These are phyloP conservation scores for Moesziomyces antarcticus DNA, from an alignment of 1,284 basidiomycete species.

Conservation along the genomic window DNA sequence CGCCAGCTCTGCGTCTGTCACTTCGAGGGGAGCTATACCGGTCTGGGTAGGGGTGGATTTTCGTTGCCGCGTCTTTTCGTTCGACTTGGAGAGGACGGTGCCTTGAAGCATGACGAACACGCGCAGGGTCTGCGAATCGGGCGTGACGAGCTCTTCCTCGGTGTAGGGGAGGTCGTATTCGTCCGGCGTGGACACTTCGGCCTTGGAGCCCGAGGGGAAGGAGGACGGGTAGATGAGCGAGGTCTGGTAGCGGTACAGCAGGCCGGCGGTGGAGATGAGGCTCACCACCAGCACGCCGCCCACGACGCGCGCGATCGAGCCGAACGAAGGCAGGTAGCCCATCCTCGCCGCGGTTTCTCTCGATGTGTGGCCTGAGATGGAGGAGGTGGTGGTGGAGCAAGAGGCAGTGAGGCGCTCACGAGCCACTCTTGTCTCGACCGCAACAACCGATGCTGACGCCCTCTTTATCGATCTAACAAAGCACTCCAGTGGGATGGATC, in stretches of 20 bases:
- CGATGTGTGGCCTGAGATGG: too few relatives aligned
- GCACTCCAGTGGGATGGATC: too few relatives aligned
- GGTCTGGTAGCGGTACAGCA: conserved; percentile 65
- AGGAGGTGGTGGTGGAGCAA: too few relatives aligned
- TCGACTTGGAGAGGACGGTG: conserved; percentile 17
- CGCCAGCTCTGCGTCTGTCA: conserved; percentile 34
- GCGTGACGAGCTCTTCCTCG: conserved; percentile 58
- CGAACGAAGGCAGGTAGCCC: conserved; percentile 43
- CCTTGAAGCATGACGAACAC: conserved; percentile 61
- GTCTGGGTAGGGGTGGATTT: conserved; percentile 39
- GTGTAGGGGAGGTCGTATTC: conserved; percentile 59
- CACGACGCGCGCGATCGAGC: conserved; percentile 38
- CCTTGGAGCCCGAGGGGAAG: conserved; percentile 61
- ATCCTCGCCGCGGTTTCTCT: conserved; percentile 20
- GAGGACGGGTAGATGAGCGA: conserved; percentile 63
- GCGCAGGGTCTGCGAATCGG: conserved; percentile 58
- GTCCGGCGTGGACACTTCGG: conserved; percentile 59
- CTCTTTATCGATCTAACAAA: too few relatives aligned
- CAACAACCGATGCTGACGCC: too few relatives aligned
- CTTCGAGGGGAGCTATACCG: conserved; percentile 9
- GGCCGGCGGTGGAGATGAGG: conserved; percentile 58
- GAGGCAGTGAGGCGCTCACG: too few relatives aligned
- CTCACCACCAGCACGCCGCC: conserved; percentile 51
- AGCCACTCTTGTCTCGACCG: too few relatives aligned
- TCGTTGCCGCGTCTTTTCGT: conserved; percentile 13